Evolutionary conservation across 2,329 filamentous ascomycete genomes (phyloP).

Genomic region (Aspergillus fischeri): DNA sequence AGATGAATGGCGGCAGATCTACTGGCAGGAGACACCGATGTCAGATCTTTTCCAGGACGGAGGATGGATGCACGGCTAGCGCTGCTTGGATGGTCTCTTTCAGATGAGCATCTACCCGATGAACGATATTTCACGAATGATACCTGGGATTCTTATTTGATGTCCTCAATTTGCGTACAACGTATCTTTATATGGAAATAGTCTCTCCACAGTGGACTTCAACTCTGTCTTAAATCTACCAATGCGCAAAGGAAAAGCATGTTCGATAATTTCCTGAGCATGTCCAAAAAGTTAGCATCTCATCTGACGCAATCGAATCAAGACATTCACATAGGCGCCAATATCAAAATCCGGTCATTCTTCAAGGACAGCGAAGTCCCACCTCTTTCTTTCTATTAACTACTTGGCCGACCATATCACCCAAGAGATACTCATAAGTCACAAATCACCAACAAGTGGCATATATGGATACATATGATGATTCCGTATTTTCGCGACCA

Average conservation of each 20-base stretch:
- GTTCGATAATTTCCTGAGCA: background rate
- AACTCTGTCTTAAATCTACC: background rate
- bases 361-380: background rate
- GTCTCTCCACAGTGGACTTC: background rate
- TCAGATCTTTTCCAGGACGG: constrained; percentile 39
- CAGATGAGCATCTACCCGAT: background rate
- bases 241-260: background rate
- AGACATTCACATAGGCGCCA: background rate
- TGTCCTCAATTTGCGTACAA: background rate
- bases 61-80: constrained; percentile 28
- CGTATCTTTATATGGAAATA: background rate
- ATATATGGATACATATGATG: constrained; percentile 1
- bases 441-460: background rate
- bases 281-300: background rate
- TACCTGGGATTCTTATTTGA: background rate
- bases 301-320: background rate
- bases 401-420: background rate
- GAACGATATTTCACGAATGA: background rate
- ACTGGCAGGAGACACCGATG: constrained; percentile 42
- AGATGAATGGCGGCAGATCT: constrained; percentile 44
- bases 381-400: constrained; percentile 1
- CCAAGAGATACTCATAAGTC: background rate
- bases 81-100: background rate
- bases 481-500: background rate
- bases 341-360: background rate